phyloP scores from a whole-genome alignment of 345 rosid genomes.

The Raphanus sativus region DNA sequence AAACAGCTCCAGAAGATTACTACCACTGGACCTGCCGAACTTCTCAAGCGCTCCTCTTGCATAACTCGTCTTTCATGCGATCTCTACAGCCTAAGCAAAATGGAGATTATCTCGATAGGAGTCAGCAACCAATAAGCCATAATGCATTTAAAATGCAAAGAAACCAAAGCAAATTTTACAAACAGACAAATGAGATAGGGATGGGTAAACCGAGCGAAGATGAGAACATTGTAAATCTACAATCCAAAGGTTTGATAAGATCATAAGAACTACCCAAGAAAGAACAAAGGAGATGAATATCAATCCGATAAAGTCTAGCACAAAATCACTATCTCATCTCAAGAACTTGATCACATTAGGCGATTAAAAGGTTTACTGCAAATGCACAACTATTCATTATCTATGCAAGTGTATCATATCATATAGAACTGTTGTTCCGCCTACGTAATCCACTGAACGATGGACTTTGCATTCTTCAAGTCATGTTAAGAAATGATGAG shows the following conservation, averaged over 20 bases:
- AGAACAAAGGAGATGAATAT: neutral
- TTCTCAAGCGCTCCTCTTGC: too few relatives aligned
- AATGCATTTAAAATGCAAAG: too few relatives aligned
- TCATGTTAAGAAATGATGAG: conserved; percentile 52
- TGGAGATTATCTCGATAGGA: too few relatives aligned
- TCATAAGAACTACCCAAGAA: neutral
- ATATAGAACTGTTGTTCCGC: conserved; percentile 82
- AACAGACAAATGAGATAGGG: too few relatives aligned
- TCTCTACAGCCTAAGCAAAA: too few relatives aligned
- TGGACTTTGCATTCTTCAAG: conserved; percentile 79
- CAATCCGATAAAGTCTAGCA: neutral
- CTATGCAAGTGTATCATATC: conserved; percentile 47
- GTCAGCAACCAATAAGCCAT: too few relatives aligned
- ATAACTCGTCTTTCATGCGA: too few relatives aligned
- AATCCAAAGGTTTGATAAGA: neutral
- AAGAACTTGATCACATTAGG: conserved; percentile 5
- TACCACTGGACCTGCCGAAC: too few relatives aligned
- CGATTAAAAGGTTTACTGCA: neutral
- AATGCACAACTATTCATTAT: neutral
- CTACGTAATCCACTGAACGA: conserved; percentile 95
- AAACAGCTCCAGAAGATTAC: too few relatives aligned
- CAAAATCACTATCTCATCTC: conserved; percentile 3
- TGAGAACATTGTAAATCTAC: neutral
- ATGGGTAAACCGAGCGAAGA: neutral
- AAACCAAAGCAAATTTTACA: too few relatives aligned